Evolutionary conservation across 306 rosid species (phyloP), one percentile per base, ranked within the genome.

Genomic region (Pyrus bretschneideri): DNA sequence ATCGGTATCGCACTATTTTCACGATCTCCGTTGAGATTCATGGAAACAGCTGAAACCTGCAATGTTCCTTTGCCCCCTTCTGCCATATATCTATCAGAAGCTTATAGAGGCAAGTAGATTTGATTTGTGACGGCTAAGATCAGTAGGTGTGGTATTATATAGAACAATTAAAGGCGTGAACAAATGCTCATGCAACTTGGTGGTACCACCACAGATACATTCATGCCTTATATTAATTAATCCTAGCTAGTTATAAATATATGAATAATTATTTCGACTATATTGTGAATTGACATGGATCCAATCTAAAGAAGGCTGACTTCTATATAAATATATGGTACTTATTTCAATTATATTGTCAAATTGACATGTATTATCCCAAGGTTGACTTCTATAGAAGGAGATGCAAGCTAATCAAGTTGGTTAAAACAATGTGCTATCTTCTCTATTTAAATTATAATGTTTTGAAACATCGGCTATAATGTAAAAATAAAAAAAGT

Each of bases 11-110:
- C 19, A 51, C 6, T 69, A 57, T 69, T 49, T 57, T 62, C 38
- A 62, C 22, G 21, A 62, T 74, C 73, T 33, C 25, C 76, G 11
- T 17, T 75, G 44, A 67, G 62, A 13, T 55, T 72, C 76, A 57
- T 6, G 67, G 19, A 19, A 62, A 12, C 21, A 14, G 67, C 67
- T 14, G 67, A 61, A 13, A 35, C 67, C 67, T 17, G 19, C 67
- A 25, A 62, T 38, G 4, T 27, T 35, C 19, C 21, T 62, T 3
- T 35, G 10, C 1, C 40, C 67, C 35, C 11, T 27, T 62, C 40
- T 29, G 67, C 67, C 67, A 62, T 62, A 27, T 60, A 25, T 19
- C 0, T 58, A 15, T 25, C 11, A 59, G 3, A 59, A 23, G 55
- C 21, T 59, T 59, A 22, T 59, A n/a, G 15, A 59, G 31, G 64